Conservation (phyloP, 2,329 filamentous ascomycete species). For the Penicillium palitans region DNA sequence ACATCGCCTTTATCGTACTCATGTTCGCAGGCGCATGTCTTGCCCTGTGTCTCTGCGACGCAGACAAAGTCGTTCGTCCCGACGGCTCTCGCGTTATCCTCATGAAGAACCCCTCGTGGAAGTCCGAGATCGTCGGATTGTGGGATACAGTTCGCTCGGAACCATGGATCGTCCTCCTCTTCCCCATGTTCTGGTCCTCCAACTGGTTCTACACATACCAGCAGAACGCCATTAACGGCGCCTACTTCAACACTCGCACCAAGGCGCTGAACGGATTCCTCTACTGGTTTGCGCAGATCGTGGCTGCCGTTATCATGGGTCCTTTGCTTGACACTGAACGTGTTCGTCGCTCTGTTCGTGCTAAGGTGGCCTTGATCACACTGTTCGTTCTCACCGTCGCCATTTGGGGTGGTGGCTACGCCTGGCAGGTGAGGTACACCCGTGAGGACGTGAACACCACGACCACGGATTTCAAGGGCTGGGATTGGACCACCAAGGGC, state of each 20-base stretch:
- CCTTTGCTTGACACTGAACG: conserved; percentile 63
- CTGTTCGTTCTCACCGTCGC: conserved; percentile 70
- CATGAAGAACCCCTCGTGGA: conserved; percentile 86
- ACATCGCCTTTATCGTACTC: conserved; percentile 78
- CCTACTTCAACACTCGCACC: conserved; percentile 70
- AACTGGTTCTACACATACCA: conserved; percentile 81
- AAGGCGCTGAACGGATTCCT: conserved; percentile 70
- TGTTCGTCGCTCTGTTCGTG: conserved; percentile 64
- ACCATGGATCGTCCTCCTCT: conserved; percentile 70
- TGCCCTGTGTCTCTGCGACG: conserved; percentile 68
- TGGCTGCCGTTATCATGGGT: conserved; percentile 71
- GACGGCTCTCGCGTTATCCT: conserved; percentile 78
- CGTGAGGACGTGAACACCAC: conserved; percentile 36
- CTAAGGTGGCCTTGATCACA: conserved; percentile 59
- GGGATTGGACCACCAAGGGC: conserved; percentile 66
- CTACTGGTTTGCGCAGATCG: conserved; percentile 74
- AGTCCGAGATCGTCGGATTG: conserved; percentile 72
- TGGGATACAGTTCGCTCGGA: conserved; percentile 70
- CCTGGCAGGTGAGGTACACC: conserved; percentile 64
- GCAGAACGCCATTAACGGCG: conserved; percentile 69
- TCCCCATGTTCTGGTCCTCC: conserved; percentile 76
- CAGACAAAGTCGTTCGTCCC: conserved; percentile 66
- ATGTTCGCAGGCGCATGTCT: conserved; percentile 71
- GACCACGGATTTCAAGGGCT: conserved; percentile 12
- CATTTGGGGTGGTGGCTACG: conserved; percentile 80